phyloP scores from a whole-genome alignment of 495 filamentous ascomycete species.

The Annulohypoxylon moriforme region DNA sequence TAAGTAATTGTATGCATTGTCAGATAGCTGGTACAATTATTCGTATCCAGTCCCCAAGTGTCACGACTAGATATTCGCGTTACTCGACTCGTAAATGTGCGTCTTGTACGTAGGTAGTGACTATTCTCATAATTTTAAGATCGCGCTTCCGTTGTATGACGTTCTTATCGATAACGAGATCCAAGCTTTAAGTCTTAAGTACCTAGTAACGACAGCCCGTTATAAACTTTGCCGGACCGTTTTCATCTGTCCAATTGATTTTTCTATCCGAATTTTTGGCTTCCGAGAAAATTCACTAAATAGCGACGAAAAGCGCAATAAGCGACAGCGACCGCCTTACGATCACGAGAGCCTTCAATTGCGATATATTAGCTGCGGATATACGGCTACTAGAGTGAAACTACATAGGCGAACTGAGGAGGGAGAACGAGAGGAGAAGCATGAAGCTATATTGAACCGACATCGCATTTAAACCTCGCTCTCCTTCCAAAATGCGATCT shows the following conservation, averaged over 20 bases:
- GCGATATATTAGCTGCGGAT: not conserved
- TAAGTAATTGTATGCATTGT: too few species aligned
- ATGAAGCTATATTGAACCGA: conserved; percentile 11
- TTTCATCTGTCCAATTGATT: conserved; percentile 15
- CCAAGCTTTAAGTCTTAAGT: not conserved
- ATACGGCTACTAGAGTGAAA: not conserved
- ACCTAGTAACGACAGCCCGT: not conserved
- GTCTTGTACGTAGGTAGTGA: too few species aligned
- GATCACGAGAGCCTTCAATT: not conserved
- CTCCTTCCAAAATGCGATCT: conserved; percentile 23
- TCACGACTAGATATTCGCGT: not conserved
- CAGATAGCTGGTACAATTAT: too few species aligned
- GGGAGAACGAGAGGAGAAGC: conserved; percentile 6
- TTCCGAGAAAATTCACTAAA: conserved; percentile 23
- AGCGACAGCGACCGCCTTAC: conserved; percentile 4
- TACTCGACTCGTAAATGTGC: not conserved
- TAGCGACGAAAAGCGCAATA: conserved; percentile 1
- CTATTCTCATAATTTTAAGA: not conserved
- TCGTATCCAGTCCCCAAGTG: too few species aligned
- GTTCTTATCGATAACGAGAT: conserved; percentile 15
- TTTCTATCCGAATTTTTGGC: conserved; percentile 30
- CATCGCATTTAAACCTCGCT: not conserved
- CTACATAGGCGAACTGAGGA: not conserved
- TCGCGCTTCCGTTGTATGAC: not conserved
- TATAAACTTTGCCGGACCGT: conserved; percentile 5